Conservation (phyloP, 148 eudicot species). For the Rhododendron ferrugineum region DNA sequence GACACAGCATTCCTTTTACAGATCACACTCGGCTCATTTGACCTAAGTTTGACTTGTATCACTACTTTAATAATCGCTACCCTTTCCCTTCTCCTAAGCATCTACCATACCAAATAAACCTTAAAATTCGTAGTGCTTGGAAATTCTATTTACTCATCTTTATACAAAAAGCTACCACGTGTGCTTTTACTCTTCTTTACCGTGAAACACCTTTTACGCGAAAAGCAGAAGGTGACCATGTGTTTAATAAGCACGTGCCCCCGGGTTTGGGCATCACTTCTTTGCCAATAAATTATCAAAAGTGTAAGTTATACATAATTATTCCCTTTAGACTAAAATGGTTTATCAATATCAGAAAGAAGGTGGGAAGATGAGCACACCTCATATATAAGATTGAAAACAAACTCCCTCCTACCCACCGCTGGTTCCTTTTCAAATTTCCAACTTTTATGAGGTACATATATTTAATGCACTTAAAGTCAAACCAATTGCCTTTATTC, state of each 20-base stretch:
- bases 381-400: not conserved
- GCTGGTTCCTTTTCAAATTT: not conserved
- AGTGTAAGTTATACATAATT: not conserved
- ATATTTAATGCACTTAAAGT: not conserved
- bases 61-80: not conserved
- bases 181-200: not conserved
- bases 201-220: not conserved
- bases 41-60: not conserved
- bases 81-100: not conserved
- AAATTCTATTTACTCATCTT: not conserved
- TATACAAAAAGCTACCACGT: not conserved
- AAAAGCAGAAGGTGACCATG: not conserved
- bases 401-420: not conserved
- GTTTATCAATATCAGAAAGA: not conserved
- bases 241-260: not conserved
- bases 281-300: not conserved
- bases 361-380: not conserved
- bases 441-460: not conserved
- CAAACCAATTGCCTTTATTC: not conserved
- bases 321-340: not conserved
- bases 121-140: not conserved
- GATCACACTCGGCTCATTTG: not conserved
- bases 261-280: not conserved
- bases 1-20: not conserved
- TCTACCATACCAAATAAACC: not conserved